Base-by-base conservation (phyloP, 2,329 filamentous ascomycete genomes). In the Nemania sp. region DNA sequence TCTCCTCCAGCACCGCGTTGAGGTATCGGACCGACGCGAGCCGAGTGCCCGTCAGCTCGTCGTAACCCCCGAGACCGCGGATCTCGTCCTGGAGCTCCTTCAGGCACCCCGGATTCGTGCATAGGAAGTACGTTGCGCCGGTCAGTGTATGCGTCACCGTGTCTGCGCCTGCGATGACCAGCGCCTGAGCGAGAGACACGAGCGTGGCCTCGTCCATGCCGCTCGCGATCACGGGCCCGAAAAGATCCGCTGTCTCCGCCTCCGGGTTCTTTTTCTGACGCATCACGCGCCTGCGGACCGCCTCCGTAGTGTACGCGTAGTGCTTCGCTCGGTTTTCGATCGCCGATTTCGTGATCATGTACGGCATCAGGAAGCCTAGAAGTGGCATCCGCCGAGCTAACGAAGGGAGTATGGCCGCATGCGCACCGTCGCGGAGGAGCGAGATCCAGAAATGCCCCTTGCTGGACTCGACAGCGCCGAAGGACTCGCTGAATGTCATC, bases 81-180 rank as follows among this genome's bases (percentile, higher is more conserved):
- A 79, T 66, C 61, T 80, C 78, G 5, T 69, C 60, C 13, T 67
- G 68, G 12, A 81, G 69, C 47, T 70, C 71, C 3, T 68, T 62
- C 56, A 77, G 58, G 9, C 71, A 71, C 5, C 69, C 65, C 0
- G 75, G 75, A 50, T 76, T 68, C 13, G 65, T 67, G 46, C 76
- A 68, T n/a, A 79, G 65, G 39, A 75, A 71, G 55, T 76, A 79
- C 10, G 72, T 71, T 13, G 72, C 71, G 18, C 73, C 73, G 3
- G 71, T 73, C 17, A 80, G 67, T 0, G 73, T 71, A 1, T 75
- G 76, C 0, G 78, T 73, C 0, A 75, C 75, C 4, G 79, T 81
- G 61, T 80, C 79, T 1, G 75, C 75, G 9, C 79, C 78, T 1
- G 78, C 78, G 15, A 76, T 69, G 34, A 80, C 57, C 60, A 72